Evolutionary conservation across 176 grass and related monocot genomes (phyloP).

Genomic region (Aegilops longissima): DNA sequence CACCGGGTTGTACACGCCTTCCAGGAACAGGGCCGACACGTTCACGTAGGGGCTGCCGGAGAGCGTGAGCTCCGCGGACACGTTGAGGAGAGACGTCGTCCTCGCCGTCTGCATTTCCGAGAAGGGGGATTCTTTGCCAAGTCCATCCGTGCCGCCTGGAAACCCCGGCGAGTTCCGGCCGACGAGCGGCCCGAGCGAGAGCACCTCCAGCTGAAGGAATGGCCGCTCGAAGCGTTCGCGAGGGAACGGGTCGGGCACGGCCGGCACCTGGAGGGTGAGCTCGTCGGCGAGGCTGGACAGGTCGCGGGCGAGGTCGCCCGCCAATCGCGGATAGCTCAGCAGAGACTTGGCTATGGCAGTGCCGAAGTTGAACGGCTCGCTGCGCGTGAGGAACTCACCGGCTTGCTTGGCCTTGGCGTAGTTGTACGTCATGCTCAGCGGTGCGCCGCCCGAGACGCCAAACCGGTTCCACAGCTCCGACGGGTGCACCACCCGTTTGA

Average conservation of each 20-base stretch:
- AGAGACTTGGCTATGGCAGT: constrained; percentile 73
- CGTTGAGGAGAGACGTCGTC: constrained; percentile 31
- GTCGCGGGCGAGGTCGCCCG: constrained; percentile 5
- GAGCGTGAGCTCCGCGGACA: constrained; percentile 40
- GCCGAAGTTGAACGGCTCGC: constrained; percentile 63
- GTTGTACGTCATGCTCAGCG: constrained; percentile 42
- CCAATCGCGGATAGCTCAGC: constrained; percentile 64
- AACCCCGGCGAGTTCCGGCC: constrained; percentile 39
- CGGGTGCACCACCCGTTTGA: constrained; percentile 49
- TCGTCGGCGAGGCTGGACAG: constrained; percentile 59
- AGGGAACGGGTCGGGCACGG: constrained; percentile 42
- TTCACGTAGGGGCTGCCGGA: constrained; percentile 1
- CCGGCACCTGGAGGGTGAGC: constrained; percentile 51
- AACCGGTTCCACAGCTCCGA: constrained; percentile 54
- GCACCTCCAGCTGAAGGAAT: constrained; percentile 71
- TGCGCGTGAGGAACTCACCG: constrained; percentile 51
- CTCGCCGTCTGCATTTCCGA: not conserved
- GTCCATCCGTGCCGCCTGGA: not conserved
- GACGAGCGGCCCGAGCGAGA: constrained; percentile 58
- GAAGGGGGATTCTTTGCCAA: not conserved
- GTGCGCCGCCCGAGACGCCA: constrained; percentile 23
- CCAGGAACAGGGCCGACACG: constrained; percentile 52
- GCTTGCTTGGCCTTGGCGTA: constrained; percentile 59
- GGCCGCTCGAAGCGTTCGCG: constrained; percentile 39
- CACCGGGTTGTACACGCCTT: constrained; percentile 83